phyloP scores from a whole-genome alignment of 202 grass and related monocot genomes.

The Brachypodium distachyon region DNA sequence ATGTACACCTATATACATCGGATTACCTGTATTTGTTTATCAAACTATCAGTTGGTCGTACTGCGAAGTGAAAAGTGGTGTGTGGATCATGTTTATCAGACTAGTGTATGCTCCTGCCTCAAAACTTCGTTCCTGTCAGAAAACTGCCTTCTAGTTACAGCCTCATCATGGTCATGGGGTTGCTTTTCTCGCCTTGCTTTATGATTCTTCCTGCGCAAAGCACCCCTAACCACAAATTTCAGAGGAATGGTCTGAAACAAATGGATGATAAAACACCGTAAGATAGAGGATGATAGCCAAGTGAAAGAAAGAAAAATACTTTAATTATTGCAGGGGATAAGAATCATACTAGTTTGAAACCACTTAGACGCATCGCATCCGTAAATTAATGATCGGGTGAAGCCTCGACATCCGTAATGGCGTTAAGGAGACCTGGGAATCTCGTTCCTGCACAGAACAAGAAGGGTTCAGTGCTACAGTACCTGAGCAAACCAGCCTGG shows the following conservation, averaged over 20 bases:
- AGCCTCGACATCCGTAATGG: neutral
- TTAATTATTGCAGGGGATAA: neutral
- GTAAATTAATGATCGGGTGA: neutral
- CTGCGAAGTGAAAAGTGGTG: neutral
- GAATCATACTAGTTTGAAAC: neutral
- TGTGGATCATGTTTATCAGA: neutral
- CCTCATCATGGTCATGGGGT: neutral
- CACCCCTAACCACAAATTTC: neutral
- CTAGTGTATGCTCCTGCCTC: neutral
- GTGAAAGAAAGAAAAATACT: neutral
- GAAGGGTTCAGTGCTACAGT: neutral
- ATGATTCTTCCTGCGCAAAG: neutral
- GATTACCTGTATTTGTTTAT: neutral
- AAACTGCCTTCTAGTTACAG: neutral
- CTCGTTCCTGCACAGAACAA: constrained; percentile 9
- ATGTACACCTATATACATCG: neutral
- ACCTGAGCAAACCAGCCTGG: neutral
- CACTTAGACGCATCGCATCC: neutral
- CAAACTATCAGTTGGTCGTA: neutral
- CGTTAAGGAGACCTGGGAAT: neutral
- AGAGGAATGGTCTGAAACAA: neutral
- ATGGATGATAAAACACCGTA: neutral
- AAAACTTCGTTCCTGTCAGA: neutral
- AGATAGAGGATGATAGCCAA: neutral
- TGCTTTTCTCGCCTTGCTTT: neutral